Base-by-base conservation (phyloP, 2,329 filamentous ascomycete species). In the Neodidymelliopsis sp. region DNA sequence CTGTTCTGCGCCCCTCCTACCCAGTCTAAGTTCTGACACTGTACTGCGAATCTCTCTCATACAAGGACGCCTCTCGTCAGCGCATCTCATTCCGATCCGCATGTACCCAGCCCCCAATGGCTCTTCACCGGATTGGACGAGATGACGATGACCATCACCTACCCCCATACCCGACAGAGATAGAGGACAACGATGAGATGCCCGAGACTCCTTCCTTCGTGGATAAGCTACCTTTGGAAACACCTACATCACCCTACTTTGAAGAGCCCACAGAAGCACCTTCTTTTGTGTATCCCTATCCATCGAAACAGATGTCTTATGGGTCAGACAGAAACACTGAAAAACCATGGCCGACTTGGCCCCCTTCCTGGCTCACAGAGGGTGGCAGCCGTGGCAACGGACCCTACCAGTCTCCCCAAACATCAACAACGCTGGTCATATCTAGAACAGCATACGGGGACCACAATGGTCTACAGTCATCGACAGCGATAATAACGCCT, bases 41-140 rank as follows among this genome's bases (percentile, higher is more conserved):
- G 36, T 30, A 35, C 47, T 44, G 49, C 40, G 10, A 46, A 19
- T 34, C 36, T 11, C 53, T 29, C 25, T 39, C 36, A 43, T 46
- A 49, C 30, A 42, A 44, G 35, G 35, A 43, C 30, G 40, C 50
- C 52, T 57, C 46, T 52, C 54, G 55, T 63, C 58, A 63, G 60
- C 60, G 18, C 30, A 42, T 37, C 43, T 44, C 35, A 45, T 37
- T 36, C 44, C 44, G 23, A 7, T 39, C 49, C 29, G 46, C 38
- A 40, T 33, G 35, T 54, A 48, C 44, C 37, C 35, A 52, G 39
- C 31, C 42, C 50, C 29, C 52, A 48, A 64, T 64, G 60, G 50
- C 59, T 50, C 49, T 49, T 42, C 52, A 43, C 12, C 16, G 30
- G 47, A 29, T 45, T 35, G 35, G 25, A 45, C 40, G 47, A 20